Base-by-base conservation (phyloP, 768 basidiomycete genomes). In the Boletus subcaerulescens region DNA sequence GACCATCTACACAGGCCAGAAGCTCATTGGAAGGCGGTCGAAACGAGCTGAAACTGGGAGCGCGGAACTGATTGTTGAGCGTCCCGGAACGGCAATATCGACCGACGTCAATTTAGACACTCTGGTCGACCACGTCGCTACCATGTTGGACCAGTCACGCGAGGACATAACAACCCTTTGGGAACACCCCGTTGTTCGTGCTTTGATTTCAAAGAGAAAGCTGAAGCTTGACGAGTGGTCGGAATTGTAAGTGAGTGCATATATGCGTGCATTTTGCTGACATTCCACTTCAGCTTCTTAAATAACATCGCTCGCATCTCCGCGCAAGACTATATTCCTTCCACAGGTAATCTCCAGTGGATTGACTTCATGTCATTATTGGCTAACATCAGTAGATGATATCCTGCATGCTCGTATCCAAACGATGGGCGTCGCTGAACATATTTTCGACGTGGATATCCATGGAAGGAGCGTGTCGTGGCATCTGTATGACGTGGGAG, bases 371-470 rank as follows among this genome's bases (percentile, higher is more conserved):
- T 43, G 13, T 13, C 72, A 69, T 68, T 65, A 60, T 69, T 51
- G 73, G 45, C 43, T 63, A 58, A 59, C 20, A 46, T 42, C 35
- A 9, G 22, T 56, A 90, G 91, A 93, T 68, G 91, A 93, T 64
- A 91, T 93, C 52, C 76, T 93, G 17, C 89, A 91, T 65, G 90
- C 89, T n/a, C 86, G 91, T 35, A 87, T 93, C 50, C 92, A 92
- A 65, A 93, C 91, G 8, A 91, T 93, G 85, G 91, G 91, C 1
- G 86, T 93, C 5, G 80, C 88, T 0, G 91, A 93, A 68, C 90
- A 93, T 60, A 76, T 85, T 31, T 93, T 93, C 61, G 88, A 90
- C 51, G 86, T 93, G 22, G 83, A 86, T 45, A 82, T 91, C 40
- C 87, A 89, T 58, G 88, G 89, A 14, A 91, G 86, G 66, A 73